phyloP scores from a whole-genome alignment of 805 yeast species.

The Jamesozyma spencerorum region DNA sequence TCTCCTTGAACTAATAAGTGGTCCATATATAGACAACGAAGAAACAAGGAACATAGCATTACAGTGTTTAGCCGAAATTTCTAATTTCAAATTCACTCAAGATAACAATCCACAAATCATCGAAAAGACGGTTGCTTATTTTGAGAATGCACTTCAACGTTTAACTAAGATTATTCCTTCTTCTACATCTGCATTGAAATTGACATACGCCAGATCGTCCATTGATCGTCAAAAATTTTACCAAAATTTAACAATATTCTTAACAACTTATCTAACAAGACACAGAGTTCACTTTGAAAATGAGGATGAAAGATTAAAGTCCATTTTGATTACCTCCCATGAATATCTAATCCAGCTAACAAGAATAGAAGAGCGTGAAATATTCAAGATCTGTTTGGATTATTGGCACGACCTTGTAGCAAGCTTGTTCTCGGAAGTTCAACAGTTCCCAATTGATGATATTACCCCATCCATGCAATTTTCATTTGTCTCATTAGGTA shows the following conservation, averaged over 20 bases:
- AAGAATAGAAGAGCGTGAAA: constrained; percentile 83
- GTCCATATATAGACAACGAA: constrained; percentile 61
- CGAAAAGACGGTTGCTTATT: constrained; percentile 50
- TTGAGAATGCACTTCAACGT: constrained; percentile 59
- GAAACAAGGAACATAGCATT: constrained; percentile 73
- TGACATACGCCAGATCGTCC: constrained; percentile 60
- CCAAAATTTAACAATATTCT: constrained; percentile 88
- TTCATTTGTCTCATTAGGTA: constrained; percentile 32
- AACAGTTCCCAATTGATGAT: constrained; percentile 49
- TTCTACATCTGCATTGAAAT: constrained; percentile 49
- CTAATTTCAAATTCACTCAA: constrained; percentile 47
- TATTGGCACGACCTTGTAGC: constrained; percentile 83
- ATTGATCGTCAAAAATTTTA: constrained; percentile 81
- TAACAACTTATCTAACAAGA: constrained; percentile 68
- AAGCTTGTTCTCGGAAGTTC: constrained; percentile 75
- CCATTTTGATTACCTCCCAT: constrained; percentile 59
- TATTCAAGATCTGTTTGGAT: constrained; percentile 88
- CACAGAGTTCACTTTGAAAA: constrained; percentile 57
- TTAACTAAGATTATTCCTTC: constrained; percentile 59
- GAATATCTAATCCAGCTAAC: constrained; percentile 73
- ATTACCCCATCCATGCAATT: constrained; percentile 36
- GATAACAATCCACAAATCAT: constrained; percentile 32
- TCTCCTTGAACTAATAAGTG: constrained; percentile 55
- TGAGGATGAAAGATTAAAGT: constrained; percentile 37
- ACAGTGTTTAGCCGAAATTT: constrained; percentile 85